phyloP scores from a whole-genome alignment of 2,329 filamentous ascomycete genomes.

The Tolypocladium album region DNA sequence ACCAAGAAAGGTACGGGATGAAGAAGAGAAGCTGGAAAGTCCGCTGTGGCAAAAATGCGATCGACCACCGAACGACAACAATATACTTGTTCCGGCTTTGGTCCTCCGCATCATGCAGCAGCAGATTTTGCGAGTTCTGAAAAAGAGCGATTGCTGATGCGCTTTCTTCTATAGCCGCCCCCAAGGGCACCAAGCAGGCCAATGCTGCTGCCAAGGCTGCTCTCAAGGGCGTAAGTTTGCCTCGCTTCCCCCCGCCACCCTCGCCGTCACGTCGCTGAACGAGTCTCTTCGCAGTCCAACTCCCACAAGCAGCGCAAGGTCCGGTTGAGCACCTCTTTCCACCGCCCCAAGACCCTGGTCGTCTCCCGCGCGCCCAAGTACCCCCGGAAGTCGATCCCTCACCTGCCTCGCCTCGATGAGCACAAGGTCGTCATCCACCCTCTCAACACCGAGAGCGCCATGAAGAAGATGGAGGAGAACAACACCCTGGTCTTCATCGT shows the following conservation, averaged over 20 bases:
- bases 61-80: slow-evolving; percentile 3
- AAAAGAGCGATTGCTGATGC: slow-evolving; percentile 64
- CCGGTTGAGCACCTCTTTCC: slow-evolving; percentile 88
- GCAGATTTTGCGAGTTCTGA: slow-evolving; percentile 68
- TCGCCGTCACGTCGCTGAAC: background rate
- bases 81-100: background rate
- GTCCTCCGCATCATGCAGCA: slow-evolving; percentile 50
- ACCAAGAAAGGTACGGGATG: slow-evolving; percentile 37
- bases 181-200: slow-evolving; percentile 73
- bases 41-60: slow-evolving; percentile 3
- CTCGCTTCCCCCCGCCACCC: background rate
- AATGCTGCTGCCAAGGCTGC: slow-evolving; percentile 90
- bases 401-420: slow-evolving; percentile 86
- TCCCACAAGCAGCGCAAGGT: slow-evolving; percentile 85
- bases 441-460: slow-evolving; percentile 98
- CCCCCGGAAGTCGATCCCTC: slow-evolving; percentile 88
- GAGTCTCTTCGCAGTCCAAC: slow-evolving; percentile 29
- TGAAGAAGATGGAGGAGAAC: slow-evolving; percentile 99
- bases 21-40: slow-evolving; percentile 12
- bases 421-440: slow-evolving; percentile 97
- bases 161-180: slow-evolving; percentile 42
- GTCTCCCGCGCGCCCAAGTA: slow-evolving; percentile 89
- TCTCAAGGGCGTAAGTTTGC: slow-evolving; percentile 77
- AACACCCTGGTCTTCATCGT: slow-evolving; percentile 99
- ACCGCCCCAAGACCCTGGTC: slow-evolving; percentile 92